Base-by-base conservation (phyloP, 1,284 basidiomycete genomes). In the Boletus albobrunnescens region DNA sequence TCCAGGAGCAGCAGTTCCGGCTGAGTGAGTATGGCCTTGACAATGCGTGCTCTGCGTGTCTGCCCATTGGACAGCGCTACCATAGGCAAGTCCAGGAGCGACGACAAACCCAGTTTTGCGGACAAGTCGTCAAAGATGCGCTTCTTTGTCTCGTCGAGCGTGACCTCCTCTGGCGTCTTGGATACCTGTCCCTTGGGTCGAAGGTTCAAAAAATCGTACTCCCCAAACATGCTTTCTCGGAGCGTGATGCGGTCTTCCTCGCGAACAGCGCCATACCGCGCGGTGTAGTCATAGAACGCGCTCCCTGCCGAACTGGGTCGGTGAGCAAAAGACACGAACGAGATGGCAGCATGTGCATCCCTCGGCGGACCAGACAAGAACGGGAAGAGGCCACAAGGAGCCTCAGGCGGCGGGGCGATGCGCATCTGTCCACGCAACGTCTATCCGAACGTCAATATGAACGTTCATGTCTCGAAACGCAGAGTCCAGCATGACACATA, bases 51-150 rank as follows among this genome's bases (percentile, higher is more conserved):
- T 20, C 92, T 71, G 30, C 95, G 70, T 17, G 87, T 96, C 71
- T 99, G 95, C 0, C 95, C 95, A 56, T 95, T 95, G 53, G 87
- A 91, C 41, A 98, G 67, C 1, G 88, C 87, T 6, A 95, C 75
- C 14, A 87, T 67, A 0, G 93, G 94, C 6, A 94, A 59, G 59
- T 94, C 85, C n/a, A 95, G 69, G 30, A 93, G 67, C 14, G 72
- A 58, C 3, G 65, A 59, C 39, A 94, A 69, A 3, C 75, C 78
- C 61, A 93, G 73, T 37, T 68, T 67, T 6, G 70, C 63, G 0
- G 77, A 71, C 19, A 87, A 61, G 1, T 70, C 67, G 12, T 81
- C 73, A 52, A 87, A 79, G 5, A 73, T 52, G 20, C 55, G 44
- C 46, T 67, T 59, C 52, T 62, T 52, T 40, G 30, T 42, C 48